Base-by-base conservation (phyloP, 148 eudicot genomes). In the Amaranthus palmeri region DNA sequence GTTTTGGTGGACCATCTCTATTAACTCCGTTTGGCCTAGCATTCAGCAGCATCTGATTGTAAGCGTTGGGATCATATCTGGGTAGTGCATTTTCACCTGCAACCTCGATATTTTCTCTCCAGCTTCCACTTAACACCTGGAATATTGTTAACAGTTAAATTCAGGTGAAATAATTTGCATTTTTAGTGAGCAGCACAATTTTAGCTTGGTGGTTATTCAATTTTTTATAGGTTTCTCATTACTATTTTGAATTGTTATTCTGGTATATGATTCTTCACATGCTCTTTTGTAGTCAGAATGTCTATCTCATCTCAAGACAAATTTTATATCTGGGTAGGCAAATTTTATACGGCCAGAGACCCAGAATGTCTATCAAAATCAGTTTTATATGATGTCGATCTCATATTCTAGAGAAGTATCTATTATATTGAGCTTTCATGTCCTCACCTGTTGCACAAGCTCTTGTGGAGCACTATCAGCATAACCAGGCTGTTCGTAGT, bases 71-170 rank as follows among this genome's bases (percentile, higher is more conserved):
- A 69, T 93, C 97, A 76, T 91, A 93, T 82, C 97, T 85, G 70
- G 95, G 43, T 40, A 93, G 90, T 44, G 98, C 98, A 79, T 91
- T 91, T 83, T 91, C 98, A 42, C 98, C 96, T 0, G 91, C 97
- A 60, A 86, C 90, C 42, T 86, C 81, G 36, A 85, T 80, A 12
- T 71, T 81, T 76, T 91, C 97, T 54, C 82, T 80, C 93, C 96
- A 88, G n/a, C 84, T 87, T 59, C 76, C 91, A 58, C 93, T 91
- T 73, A 93, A 75, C 4, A 89, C 97, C 98, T 92, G 79, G 54
- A 71, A 12, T 47, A 15, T n/a, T 1, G 15, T 55, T n/a, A 54
- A n/a, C n/a, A n/a, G n/a, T n/a, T n/a, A n/a, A n/a, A n/a, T 2
- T 70, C 64, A 15, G 3, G 10, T 7, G 17, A 14, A 17, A 46